A percentile compares a stretch with the other conserved stretches of the same genome.
Evolutionary conservation across 140 eudicot genomes (phyloP).

Genomic region (Erigeron philadelphicus): DNA sequence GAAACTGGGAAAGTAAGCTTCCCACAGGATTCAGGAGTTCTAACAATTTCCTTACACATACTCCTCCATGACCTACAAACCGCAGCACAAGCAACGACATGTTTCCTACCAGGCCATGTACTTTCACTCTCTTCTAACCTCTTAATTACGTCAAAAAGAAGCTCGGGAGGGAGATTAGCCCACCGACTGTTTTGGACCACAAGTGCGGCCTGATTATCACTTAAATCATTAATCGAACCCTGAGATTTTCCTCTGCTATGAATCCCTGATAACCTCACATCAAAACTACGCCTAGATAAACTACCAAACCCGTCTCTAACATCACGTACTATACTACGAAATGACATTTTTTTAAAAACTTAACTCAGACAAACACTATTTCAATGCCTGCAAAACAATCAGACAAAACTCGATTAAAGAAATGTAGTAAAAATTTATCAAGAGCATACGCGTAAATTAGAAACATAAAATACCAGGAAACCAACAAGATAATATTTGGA

Average conservation of each 20-base stretch:
- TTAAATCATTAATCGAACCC: conserved; percentile 36
- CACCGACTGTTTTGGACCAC: conserved; percentile 43
- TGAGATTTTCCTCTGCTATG: conserved; percentile 55
- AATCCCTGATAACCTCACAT: conserved; percentile 54
- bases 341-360: conserved; percentile 48
- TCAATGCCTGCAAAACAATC: conserved; percentile 41
- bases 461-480: neutral
- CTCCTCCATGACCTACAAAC: conserved; percentile 89
- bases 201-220: conserved; percentile 39
- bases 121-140: conserved; percentile 49
- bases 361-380: neutral
- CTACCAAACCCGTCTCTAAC: conserved; percentile 85
- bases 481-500: conserved; percentile 20
- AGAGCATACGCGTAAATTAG: neutral
- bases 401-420: conserved; percentile 17
- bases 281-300: conserved; percentile 75
- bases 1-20: conserved; percentile 90
- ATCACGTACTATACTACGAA: conserved; percentile 84
- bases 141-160: conserved; percentile 41
- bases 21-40: conserved; percentile 74
- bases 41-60: conserved; percentile 87
- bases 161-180: conserved; percentile 47
- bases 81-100: conserved; percentile 70
- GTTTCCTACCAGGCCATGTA: conserved; percentile 45
- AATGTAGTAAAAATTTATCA: conserved; percentile 13